These are phyloP conservation scores for Lipomyces sp. DNA, from an alignment of 805 yeast species.

Conservation along the genomic window DNA sequence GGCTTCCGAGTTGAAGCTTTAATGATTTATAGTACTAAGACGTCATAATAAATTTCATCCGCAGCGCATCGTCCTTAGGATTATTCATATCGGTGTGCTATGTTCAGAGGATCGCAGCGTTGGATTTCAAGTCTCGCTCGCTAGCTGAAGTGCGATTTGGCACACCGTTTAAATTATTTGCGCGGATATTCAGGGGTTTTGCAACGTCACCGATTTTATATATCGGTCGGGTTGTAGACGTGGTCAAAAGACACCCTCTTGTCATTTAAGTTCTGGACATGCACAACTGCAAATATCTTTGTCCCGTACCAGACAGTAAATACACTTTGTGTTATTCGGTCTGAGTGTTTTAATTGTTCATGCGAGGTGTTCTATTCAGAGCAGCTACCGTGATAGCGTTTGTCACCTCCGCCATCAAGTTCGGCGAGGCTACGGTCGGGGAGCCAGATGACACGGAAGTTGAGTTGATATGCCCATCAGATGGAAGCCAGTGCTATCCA, in stretches of 20 bases:
- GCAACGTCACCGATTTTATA: neutral
- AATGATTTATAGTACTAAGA: too few relatives aligned
- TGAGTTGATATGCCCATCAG: neutral
- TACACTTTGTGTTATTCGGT: neutral
- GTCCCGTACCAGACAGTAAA: neutral
- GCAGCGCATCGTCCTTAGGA: too few relatives aligned
- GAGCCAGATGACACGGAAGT: neutral
- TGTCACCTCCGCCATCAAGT: neutral
- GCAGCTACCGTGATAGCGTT: neutral
- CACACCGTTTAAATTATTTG: neutral
- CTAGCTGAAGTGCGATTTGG: too few relatives aligned
- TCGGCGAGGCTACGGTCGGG: too few relatives aligned
- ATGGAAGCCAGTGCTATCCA: constrained; percentile 32
- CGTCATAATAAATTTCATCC: too few relatives aligned
- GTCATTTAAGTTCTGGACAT: neutral
- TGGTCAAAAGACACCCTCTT: neutral
- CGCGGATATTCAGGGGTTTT: neutral
- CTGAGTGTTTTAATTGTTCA: neutral
- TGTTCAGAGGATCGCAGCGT: too few relatives aligned
- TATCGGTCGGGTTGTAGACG: neutral
- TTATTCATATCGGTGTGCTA: too few relatives aligned
- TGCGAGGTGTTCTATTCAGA: neutral
- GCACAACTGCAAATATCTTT: neutral
- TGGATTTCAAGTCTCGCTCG: too few relatives aligned
- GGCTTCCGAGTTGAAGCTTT: too few relatives aligned